Percentiles rank a stretch among this genome's conserved stretches.
Evolutionary conservation across 805 yeast genomes (phyloP).

Genomic region (Kluyveromyces starmeri): DNA sequence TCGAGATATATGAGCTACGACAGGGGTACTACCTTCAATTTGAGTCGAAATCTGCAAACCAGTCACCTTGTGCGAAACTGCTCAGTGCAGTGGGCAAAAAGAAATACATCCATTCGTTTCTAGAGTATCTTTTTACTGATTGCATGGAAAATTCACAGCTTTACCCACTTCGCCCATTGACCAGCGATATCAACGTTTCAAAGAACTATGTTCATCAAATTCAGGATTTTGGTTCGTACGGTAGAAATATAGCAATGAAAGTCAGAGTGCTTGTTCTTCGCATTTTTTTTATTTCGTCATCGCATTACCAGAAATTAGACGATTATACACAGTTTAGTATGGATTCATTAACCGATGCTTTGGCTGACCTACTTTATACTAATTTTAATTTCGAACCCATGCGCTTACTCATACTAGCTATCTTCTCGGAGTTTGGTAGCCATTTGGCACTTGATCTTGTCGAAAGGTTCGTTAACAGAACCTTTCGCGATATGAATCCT

Average conservation of each 20-base stretch:
- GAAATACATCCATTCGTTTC: slow-evolving; percentile 1
- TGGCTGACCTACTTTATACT: background rate
- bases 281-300: slow-evolving; percentile 11
- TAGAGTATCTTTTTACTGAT: slow-evolving; percentile 8
- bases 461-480: background rate
- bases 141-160: background rate
- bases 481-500: background rate
- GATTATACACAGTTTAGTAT: background rate
- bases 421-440: background rate
- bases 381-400: background rate
- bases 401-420: background rate
- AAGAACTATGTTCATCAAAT: slow-evolving; percentile 13
- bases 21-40: slow-evolving; percentile 17
- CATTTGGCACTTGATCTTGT: background rate
- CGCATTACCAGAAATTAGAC: background rate
- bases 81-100: slow-evolving; percentile 1
- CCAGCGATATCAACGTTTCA: slow-evolving; percentile 11
- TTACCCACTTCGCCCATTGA: background rate
- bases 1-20: slow-evolving; percentile 18
- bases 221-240: slow-evolving; percentile 9
- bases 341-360: background rate
- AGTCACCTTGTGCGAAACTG: background rate
- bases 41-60: background rate
- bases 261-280: slow-evolving; percentile 17
- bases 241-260: slow-evolving; percentile 13